Evolutionary conservation across 1,139 yeast species (phyloP).

Genomic region (Debaryomycetaceae sp.): DNA sequence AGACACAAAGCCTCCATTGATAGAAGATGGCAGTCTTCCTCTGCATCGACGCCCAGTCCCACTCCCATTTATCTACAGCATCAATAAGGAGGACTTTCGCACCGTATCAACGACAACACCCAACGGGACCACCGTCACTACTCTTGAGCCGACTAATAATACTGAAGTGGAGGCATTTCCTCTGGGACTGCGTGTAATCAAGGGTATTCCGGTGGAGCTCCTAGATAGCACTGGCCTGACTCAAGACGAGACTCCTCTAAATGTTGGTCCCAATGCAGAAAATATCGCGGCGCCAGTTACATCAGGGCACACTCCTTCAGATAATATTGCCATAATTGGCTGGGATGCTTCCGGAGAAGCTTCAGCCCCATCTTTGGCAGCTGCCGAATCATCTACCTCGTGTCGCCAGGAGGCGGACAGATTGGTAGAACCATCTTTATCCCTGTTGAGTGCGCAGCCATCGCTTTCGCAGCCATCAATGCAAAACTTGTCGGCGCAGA

Average conservation of each 20-base stretch:
- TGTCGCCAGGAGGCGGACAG: too few relatives aligned
- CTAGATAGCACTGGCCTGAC: conserved; percentile 72
- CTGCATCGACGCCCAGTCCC: conserved; percentile 52
- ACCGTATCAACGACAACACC: conserved; percentile 83
- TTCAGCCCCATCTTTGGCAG: background rate
- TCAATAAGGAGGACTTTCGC: conserved; percentile 82
- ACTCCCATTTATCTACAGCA: conserved; percentile 85
- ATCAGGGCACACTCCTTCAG: too few relatives aligned
- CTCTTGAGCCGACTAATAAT: conserved; percentile 75
- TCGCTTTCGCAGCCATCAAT: background rate
- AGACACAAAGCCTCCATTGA: conserved; percentile 5
- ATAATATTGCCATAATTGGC: background rate
- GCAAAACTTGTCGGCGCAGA: conserved; percentile 12
- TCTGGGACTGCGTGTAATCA: conserved; percentile 51
- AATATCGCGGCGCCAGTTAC: background rate
- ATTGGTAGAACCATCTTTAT: too few relatives aligned
- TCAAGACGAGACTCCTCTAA: conserved; percentile 12
- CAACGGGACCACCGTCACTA: conserved; percentile 84
- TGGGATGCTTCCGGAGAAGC: background rate
- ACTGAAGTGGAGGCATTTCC: conserved; percentile 53
- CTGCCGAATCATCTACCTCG: too few relatives aligned
- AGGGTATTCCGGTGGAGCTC: conserved; percentile 74
- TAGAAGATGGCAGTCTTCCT: conserved; percentile 2
- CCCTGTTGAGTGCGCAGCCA: too few relatives aligned
- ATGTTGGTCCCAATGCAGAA: too few relatives aligned